Percentiles rank a stretch among this genome's conserved stretches.
Evolutionary conservation across 2,329 filamentous ascomycete species (phyloP).

Genomic region (Neurospora crassa): DNA sequence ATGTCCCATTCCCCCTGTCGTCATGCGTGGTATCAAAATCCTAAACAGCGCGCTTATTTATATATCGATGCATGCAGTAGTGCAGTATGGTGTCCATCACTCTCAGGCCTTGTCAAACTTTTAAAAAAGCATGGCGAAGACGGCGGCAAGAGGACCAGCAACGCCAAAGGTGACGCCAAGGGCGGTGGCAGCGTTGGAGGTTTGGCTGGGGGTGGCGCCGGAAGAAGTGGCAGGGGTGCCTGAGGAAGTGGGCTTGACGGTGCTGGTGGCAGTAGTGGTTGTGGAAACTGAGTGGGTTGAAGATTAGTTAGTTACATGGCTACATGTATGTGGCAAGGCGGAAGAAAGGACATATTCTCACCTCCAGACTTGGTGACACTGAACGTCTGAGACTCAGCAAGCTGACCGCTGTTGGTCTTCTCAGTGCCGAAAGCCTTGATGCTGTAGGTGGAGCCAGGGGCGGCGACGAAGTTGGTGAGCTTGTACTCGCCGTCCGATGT

Average conservation of each 20-base stretch:
- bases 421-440: constrained; percentile 29
- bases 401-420: constrained; percentile 26
- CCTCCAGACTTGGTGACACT: constrained; percentile 17
- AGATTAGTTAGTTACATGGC: not conserved
- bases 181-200: constrained; percentile 5
- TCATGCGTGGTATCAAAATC: not conserved
- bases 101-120: not conserved
- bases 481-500: constrained; percentile 25
- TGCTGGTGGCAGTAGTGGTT: constrained; percentile 25
- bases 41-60: not conserved
- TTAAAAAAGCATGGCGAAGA: constrained; percentile 6
- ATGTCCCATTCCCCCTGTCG: not conserved
- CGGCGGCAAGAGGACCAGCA: constrained; percentile 7
- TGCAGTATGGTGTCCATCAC: not conserved
- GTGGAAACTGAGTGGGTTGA: constrained; percentile 10
- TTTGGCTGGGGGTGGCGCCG: constrained; percentile 9
- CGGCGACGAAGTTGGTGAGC: constrained; percentile 22
- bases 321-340: not conserved
- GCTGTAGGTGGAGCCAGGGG: constrained; percentile 26
- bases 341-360: not conserved
- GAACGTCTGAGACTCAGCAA: constrained; percentile 25
- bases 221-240: constrained; percentile 9
- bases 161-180: constrained; percentile 6
- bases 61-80: not conserved
- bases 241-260: constrained; percentile 16